phyloP scores from a whole-genome alignment of 495 filamentous ascomycete species.

The Xylaria intraflava region DNA sequence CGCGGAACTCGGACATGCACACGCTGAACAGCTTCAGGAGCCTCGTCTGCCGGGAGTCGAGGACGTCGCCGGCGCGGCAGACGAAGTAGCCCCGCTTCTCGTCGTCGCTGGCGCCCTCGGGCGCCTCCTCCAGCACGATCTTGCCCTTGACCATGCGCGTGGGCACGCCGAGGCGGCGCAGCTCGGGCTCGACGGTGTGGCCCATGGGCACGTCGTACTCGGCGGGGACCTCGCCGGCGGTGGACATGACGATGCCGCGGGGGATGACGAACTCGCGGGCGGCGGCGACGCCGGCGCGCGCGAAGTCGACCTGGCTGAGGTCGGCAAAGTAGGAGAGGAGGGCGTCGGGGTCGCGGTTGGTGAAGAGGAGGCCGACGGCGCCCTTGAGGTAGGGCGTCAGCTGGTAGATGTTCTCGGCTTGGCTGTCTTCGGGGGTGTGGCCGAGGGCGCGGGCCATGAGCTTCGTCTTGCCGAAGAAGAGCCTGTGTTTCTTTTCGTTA shows the following conservation, averaged over 20 bases:
- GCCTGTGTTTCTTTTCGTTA: conserved; percentile 35
- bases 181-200: conserved; percentile 79
- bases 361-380: conserved; percentile 86
- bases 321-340: conserved; percentile 62
- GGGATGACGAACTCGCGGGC: conserved; percentile 71
- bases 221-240: conserved; percentile 66
- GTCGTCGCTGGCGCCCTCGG: conserved; percentile 31
- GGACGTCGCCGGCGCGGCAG: conserved; percentile 70
- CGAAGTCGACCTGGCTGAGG: conserved; percentile 66
- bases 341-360: conserved; percentile 56
- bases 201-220: conserved; percentile 80
- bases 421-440: conserved; percentile 62
- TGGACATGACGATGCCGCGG: conserved; percentile 66
- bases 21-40: conserved; percentile 91
- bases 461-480: conserved; percentile 99
- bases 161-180: conserved; percentile 81
- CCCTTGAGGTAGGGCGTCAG: conserved; percentile 69
- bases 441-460: conserved; percentile 94
- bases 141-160: conserved; percentile 81
- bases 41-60: conserved; percentile 85
- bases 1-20: conserved; percentile 78
- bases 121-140: conserved; percentile 62
- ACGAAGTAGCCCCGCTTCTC: conserved; percentile 52
- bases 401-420: conserved; percentile 62
- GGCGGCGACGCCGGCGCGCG: conserved; percentile 74